A percentile compares a stretch with the other conserved stretches of the same genome.
Conservation (phyloP, 129 eudicot species). For the Tagetes erecta region DNA sequence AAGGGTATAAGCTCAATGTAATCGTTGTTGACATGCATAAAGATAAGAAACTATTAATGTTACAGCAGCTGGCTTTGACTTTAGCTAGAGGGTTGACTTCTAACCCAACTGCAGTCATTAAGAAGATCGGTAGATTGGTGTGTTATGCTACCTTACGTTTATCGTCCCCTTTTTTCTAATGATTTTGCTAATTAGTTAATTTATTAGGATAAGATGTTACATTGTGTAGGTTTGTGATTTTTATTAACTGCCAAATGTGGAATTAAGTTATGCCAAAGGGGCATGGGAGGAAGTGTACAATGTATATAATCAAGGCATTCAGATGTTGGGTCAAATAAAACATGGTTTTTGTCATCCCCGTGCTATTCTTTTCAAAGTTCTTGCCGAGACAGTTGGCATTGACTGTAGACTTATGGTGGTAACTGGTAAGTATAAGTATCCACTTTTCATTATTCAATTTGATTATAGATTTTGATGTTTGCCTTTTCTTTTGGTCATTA, state of each 20-base stretch:
- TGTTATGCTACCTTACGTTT: constrained; percentile 8
- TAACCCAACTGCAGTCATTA: constrained; percentile 56
- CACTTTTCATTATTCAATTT: not conserved
- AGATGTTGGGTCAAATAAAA: constrained; percentile 75
- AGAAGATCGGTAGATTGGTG: constrained; percentile 83
- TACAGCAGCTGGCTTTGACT: constrained; percentile 70
- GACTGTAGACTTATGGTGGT: constrained; percentile 68
- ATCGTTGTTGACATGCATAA: constrained; percentile 61
- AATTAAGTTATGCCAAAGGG: constrained; percentile 47
- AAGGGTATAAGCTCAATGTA: constrained; percentile 59
- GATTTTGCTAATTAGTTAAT: constrained; percentile 6
- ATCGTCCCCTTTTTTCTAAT: not conserved
- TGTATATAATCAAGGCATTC: constrained; percentile 62
- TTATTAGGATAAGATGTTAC: constrained; percentile 22
- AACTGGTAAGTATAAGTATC: constrained; percentile 45
- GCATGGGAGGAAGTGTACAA: constrained; percentile 61
- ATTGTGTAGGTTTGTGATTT: constrained; percentile 58
- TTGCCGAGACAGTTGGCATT: constrained; percentile 69
- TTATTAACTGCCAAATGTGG: constrained; percentile 54
- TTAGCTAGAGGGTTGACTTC: constrained; percentile 64
- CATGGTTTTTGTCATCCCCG: constrained; percentile 76
- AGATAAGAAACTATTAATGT: constrained; percentile 78
- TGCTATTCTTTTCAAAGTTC: constrained; percentile 80
- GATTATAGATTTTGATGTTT: not conserved
- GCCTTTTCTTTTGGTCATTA: constrained; percentile 18